Evolutionary conservation across 352 stramenopile species (phyloP).

Genomic region (Blastocystis sp.): DNA sequence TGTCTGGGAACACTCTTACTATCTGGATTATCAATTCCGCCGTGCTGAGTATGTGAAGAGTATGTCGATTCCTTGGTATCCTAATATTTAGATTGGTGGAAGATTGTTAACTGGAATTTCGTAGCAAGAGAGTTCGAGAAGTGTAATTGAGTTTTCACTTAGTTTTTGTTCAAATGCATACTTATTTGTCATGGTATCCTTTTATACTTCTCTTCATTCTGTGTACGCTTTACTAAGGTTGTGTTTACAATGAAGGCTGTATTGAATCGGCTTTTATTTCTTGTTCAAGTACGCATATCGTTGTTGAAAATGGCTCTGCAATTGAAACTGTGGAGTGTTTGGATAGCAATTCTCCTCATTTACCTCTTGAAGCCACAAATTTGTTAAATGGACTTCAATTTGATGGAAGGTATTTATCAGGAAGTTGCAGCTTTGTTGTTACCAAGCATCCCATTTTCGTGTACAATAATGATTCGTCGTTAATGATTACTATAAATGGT

Average conservation of each 20-base stretch:
- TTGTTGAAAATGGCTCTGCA: background rate
- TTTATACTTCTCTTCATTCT: background rate
- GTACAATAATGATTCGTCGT: slow-evolving; percentile 7
- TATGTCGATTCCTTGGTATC: background rate
- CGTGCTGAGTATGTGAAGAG: slow-evolving; percentile 81
- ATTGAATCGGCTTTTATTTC: background rate
- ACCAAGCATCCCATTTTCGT: background rate
- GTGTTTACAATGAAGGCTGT: background rate
- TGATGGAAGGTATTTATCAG: slow-evolving; percentile 34
- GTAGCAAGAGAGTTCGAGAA: slow-evolving; percentile 10
- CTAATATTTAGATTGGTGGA: slow-evolving; percentile 44
- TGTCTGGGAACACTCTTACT: slow-evolving; percentile 90
- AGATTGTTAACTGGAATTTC: slow-evolving; percentile 55
- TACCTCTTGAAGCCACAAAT: background rate
- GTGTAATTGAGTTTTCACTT: slow-evolving; percentile 3
- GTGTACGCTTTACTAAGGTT: background rate
- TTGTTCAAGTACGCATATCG: background rate
- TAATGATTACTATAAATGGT: slow-evolving; percentile 4
- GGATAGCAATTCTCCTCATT: slow-evolving; percentile 14
- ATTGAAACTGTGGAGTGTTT: slow-evolving; percentile 5
- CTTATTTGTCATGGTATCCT: background rate
- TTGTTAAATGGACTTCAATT: background rate
- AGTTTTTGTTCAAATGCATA: slow-evolving; percentile 2
- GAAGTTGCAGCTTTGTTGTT: background rate
- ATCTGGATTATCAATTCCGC: slow-evolving; percentile 87